phyloP scores from a whole-genome alignment of 2,329 filamentous ascomycete species.

The Orbilia quercus region DNA sequence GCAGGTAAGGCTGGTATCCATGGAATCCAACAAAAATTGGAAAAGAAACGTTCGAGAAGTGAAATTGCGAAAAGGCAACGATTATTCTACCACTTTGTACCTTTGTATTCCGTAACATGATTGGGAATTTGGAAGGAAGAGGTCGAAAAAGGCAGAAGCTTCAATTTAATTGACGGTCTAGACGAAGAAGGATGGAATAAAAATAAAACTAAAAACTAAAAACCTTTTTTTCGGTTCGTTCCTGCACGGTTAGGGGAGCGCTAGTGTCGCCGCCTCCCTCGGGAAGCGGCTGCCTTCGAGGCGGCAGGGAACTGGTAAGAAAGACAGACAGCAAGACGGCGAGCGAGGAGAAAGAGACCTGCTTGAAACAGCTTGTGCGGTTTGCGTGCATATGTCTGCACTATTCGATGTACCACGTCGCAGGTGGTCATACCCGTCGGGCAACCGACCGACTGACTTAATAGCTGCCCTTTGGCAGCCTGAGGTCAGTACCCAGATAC shows the following conservation, averaged over 20 bases:
- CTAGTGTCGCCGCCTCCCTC: constrained; percentile 26
- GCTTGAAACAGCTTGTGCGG: constrained; percentile 24
- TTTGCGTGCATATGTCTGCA: not conserved
- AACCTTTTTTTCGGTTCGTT: constrained; percentile 1
- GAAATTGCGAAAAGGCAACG: constrained; percentile 12
- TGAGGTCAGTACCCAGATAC: not conserved
- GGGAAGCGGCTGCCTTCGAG: constrained; percentile 33
- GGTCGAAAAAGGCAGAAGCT: not conserved
- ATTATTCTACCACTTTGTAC: not conserved
- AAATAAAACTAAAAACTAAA: constrained; percentile 8
- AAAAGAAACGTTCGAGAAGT: constrained; percentile 12
- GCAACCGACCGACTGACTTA: not conserved
- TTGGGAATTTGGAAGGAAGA: constrained; percentile 14
- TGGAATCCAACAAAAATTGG: not conserved
- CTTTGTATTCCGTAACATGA: not conserved
- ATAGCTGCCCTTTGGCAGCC: constrained; percentile 19
- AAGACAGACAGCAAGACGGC: not conserved
- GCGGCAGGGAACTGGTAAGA: not conserved
- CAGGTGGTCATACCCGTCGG: not conserved
- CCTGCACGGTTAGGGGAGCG: constrained; percentile 4
- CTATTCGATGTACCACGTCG: constrained; percentile 5
- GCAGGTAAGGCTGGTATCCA: not conserved
- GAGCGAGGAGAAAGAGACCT: constrained; percentile 5
- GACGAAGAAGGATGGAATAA: too few species aligned
- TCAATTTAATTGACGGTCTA: too few species aligned